phyloP scores from a whole-genome alignment of 306 rosid genomes.

The Arachis stenosperma region DNA sequence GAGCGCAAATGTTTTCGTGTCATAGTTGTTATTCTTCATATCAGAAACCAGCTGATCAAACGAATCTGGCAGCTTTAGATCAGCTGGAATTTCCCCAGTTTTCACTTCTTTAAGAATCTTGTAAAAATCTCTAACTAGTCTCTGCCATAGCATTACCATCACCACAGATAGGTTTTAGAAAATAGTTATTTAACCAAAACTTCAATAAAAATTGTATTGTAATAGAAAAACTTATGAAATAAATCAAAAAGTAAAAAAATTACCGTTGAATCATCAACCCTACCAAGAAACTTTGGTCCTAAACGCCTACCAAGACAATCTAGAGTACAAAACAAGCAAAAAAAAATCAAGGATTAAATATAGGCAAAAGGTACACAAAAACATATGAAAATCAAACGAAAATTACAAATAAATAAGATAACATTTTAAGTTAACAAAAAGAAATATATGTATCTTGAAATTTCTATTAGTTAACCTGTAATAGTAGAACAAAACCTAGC shows the following conservation, averaged over 20 bases:
- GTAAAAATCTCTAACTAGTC: slow-evolving; percentile 87
- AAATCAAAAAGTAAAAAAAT: slow-evolving; percentile 26
- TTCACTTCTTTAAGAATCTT: slow-evolving; percentile 84
- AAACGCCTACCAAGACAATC: slow-evolving; percentile 99
- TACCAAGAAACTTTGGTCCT: slow-evolving; percentile 93
- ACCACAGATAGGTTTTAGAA: slow-evolving; percentile 45
- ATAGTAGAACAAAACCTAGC: slow-evolving; percentile 17
- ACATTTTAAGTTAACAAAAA: slow-evolving; percentile 7
- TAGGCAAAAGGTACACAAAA: slow-evolving; percentile 16
- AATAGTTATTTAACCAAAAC: slow-evolving; percentile 33
- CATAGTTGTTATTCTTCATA: slow-evolving; percentile 83
- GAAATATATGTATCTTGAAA: slow-evolving; percentile 6
- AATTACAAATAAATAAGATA: slow-evolving; percentile 20
- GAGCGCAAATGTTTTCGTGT: slow-evolving; percentile 78
- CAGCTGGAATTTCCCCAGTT: slow-evolving; percentile 70
- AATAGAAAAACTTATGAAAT: slow-evolving; percentile 23
- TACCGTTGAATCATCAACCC: slow-evolving; percentile 95
- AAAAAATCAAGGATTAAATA: slow-evolving; percentile 38
- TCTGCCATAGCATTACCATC: slow-evolving; percentile 57
- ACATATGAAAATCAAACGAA: slow-evolving; percentile 24
- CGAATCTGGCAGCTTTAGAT: slow-evolving; percentile 77
- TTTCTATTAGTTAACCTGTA: slow-evolving; percentile 8
- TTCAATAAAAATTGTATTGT: neutral
- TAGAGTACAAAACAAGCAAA: slow-evolving; percentile 49
- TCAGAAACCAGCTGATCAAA: slow-evolving; percentile 83